Conservation (phyloP, 208 protist species). For the Acanthamoeba rhysodes region DNA sequence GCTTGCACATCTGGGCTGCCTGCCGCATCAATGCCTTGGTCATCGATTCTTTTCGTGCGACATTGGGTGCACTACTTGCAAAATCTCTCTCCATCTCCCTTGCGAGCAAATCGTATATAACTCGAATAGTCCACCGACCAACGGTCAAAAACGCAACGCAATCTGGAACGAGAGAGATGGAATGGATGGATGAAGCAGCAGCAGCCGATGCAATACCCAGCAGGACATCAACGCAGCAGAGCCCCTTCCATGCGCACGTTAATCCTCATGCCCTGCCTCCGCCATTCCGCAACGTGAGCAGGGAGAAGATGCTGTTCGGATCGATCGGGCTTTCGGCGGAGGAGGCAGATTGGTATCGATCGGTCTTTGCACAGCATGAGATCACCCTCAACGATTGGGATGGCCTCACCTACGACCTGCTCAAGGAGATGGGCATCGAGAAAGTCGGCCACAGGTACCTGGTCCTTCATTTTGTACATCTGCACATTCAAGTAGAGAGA, state of each 20-base stretch:
- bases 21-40: not conserved
- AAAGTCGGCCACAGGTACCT: not conserved
- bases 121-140: not conserved
- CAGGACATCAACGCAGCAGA: no score
- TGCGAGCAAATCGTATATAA: not conserved
- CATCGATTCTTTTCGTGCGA: no score
- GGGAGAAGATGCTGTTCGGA: not conserved
- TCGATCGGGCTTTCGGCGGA: slow-evolving; percentile 29
- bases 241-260: no score
- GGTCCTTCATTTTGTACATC: not conserved
- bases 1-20: not conserved
- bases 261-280: no score
- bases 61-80: not conserved
- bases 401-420: slow-evolving; percentile 24
- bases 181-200: no score
- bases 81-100: not conserved
- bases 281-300: no score
- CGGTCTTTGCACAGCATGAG: not conserved
- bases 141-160: not conserved
- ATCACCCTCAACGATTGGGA: slow-evolving; percentile 31
- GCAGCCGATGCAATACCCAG: no score
- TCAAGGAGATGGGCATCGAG: not conserved
- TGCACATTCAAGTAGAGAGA: no score
- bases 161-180: no score
- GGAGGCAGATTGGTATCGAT: not conserved